Conservation (phyloP, 176 grass and related monocot species). For the Saccharum spontaneum region DNA sequence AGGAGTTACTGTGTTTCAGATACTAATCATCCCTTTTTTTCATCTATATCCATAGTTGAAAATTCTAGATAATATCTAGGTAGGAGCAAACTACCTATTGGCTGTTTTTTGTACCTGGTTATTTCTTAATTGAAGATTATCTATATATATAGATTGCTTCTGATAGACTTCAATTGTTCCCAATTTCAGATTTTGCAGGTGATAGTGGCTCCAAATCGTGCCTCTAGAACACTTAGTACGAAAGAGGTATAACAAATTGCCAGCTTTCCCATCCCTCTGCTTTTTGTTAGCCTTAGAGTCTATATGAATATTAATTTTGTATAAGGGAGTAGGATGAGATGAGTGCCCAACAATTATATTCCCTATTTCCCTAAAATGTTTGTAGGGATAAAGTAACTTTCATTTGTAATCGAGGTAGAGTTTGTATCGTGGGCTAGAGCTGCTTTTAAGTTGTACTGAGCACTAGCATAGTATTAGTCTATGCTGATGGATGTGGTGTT, state of each 20-base stretch:
- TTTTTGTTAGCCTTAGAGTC: background rate
- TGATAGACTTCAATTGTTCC: constrained; percentile 15
- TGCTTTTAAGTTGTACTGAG: constrained; percentile 12
- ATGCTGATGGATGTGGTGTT: constrained; percentile 22
- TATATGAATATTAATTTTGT: background rate
- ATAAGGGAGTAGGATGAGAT: background rate
- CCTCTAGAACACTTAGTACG: constrained; percentile 69
- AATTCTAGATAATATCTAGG: background rate
- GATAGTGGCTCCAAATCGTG: constrained; percentile 60
- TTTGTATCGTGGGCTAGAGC: background rate
- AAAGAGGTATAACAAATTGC: constrained; percentile 62
- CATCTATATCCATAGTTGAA: background rate
- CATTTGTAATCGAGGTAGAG: background rate
- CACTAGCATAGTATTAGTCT: background rate
- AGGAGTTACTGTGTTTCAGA: constrained; percentile 8
- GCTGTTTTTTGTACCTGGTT: background rate
- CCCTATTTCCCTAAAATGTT: background rate
- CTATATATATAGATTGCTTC: background rate
- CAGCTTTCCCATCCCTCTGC: background rate
- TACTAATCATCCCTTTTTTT: constrained; percentile 24
- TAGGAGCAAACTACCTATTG: background rate
- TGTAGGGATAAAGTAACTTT: background rate
- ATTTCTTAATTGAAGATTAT: constrained; percentile 25
- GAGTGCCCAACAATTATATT: background rate
- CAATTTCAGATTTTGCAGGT: constrained; percentile 75